These are phyloP conservation scores for Auricularia cornea DNA, from an alignment of 768 basidiomycete species.

Conservation along the genomic window DNA sequence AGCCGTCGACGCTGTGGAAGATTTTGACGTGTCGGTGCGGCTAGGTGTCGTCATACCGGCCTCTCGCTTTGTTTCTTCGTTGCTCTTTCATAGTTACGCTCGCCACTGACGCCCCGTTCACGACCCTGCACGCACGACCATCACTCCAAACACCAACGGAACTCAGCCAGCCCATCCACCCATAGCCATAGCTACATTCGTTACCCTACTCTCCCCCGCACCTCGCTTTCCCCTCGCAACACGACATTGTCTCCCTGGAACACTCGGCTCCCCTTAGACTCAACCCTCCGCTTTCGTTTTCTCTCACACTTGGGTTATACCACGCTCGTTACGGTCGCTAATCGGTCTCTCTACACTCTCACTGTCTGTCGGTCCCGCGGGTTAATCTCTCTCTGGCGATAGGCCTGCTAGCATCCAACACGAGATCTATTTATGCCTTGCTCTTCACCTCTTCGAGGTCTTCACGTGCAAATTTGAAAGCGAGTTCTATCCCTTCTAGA, in stretches of 20 bases:
- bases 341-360: not conserved
- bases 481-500: no score
- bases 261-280: not conserved
- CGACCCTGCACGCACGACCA: not conserved
- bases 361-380: not conserved
- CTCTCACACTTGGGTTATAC: not conserved
- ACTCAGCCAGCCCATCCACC: no score
- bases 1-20: conserved; percentile 42
- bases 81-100: not conserved
- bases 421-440: not conserved
- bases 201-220: no score
- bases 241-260: not conserved
- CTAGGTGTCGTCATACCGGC: conserved; percentile 19
- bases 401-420: not conserved
- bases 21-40: conserved; percentile 77
- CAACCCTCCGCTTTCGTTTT: not conserved
- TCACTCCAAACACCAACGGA: no score
- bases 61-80: not conserved
- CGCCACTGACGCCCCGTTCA: not conserved
- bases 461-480: no score
- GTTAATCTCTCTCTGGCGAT: not conserved
- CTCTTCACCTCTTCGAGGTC: no score
- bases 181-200: no score
- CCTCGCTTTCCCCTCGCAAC: no score
- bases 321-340: not conserved